These are phyloP conservation scores for Talaromyces thailandensis DNA, from an alignment of 495 filamentous ascomycete genomes.

Conservation along the genomic window DNA sequence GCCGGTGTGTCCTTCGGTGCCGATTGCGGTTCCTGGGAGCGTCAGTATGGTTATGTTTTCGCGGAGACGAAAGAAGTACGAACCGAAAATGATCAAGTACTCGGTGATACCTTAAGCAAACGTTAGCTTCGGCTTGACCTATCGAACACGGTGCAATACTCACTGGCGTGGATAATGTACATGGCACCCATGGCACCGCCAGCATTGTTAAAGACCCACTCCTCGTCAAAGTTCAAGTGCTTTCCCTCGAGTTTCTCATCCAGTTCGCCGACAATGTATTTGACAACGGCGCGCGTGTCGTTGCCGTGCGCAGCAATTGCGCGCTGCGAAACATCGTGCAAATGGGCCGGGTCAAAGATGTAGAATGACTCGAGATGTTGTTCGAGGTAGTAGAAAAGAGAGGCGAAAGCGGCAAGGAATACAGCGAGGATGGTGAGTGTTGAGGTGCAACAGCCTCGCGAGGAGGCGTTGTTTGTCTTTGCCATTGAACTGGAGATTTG, in stretches of 20 bases:
- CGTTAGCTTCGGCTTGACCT: background rate
- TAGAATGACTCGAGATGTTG: constrained; percentile 65
- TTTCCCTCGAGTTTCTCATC: constrained; percentile 27
- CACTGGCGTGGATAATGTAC: constrained; percentile 81
- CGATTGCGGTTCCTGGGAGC: constrained; percentile 61
- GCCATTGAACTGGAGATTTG: background rate
- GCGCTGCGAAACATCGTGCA: constrained; percentile 58
- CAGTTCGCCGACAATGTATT: constrained; percentile 47
- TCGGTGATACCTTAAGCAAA: constrained; percentile 49
- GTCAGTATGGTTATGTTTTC: background rate
- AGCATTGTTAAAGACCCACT: constrained; percentile 56
- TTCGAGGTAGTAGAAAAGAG: constrained; percentile 55
- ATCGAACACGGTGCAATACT: constrained; percentile 10
- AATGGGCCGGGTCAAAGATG: constrained; percentile 59
- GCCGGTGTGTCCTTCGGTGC: constrained; percentile 80
- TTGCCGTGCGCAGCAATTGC: constrained; percentile 61
- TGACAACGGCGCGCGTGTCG: constrained; percentile 58
- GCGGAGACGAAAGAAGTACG: constrained; percentile 7
- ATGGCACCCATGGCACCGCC: constrained; percentile 83
- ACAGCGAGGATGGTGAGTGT: constrained; percentile 49
- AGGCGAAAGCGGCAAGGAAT: constrained; percentile 48
- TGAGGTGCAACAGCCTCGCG: constrained; percentile 1
- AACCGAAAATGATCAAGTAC: constrained; percentile 73
- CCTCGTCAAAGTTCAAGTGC: constrained; percentile 35
- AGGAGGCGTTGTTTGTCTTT: background rate